phyloP scores from a whole-genome alignment of 2,329 filamentous ascomycete species.

The Cadophora luteo-olivacea region DNA sequence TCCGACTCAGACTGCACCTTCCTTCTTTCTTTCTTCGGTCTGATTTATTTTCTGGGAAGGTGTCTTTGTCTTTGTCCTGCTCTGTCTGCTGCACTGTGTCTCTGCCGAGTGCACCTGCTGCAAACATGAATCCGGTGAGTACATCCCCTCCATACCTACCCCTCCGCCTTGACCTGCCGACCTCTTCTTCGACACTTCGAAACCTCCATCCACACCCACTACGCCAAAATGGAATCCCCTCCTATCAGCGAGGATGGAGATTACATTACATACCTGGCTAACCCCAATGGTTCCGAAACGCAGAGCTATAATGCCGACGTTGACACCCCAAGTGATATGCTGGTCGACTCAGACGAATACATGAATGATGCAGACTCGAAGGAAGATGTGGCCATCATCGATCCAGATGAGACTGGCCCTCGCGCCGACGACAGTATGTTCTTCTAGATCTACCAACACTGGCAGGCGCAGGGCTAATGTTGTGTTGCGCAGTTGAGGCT shows the following conservation, averaged over 20 bases:
- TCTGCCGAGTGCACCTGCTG: not conserved
- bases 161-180: constrained; percentile 8
- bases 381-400: constrained; percentile 50
- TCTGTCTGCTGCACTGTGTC: constrained; percentile 2
- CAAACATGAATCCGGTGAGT: constrained; percentile 39
- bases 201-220: constrained; percentile 4
- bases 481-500: constrained; percentile 66
- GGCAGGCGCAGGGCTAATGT: constrained; percentile 29
- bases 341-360: constrained; percentile 44
- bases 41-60: constrained; percentile 34
- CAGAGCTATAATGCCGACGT: constrained; percentile 40
- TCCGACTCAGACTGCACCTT: not conserved
- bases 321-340: constrained; percentile 44
- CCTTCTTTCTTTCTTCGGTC: constrained; percentile 17
- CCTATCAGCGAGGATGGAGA: constrained; percentile 9
- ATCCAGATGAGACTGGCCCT: constrained; percentile 44
- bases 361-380: constrained; percentile 43
- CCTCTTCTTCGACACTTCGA: constrained; percentile 5
- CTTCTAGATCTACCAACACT: not conserved
- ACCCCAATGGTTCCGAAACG: constrained; percentile 22
- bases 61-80: constrained; percentile 33
- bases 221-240: constrained; percentile 11
- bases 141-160: constrained; percentile 14
- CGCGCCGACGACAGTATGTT: constrained; percentile 49
- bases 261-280: constrained; percentile 19